A percentile compares a stretch with the other conserved stretches of the same genome.
These are phyloP conservation scores for Globisporangium sylvaticum DNA, from an alignment of 352 stramenopile genomes.

Conservation along the genomic window DNA sequence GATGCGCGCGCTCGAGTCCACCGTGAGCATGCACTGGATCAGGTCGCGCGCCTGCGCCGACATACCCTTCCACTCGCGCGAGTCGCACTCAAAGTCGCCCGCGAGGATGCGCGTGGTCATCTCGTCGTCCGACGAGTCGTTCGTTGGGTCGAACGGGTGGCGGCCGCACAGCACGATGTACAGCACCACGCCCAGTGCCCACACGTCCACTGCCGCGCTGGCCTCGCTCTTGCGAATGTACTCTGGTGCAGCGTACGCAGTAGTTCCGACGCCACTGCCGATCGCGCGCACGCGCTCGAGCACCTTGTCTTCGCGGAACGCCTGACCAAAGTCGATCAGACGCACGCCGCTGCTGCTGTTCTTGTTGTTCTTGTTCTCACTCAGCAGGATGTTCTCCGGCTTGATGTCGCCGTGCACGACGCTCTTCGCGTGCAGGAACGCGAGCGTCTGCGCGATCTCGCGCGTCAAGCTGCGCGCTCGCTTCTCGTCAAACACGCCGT, in stretches of 20 bases:
- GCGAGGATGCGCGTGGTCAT: constrained; percentile 34
- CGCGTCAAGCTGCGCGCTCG: constrained; percentile 28
- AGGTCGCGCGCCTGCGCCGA: constrained; percentile 39
- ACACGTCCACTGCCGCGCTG: constrained; percentile 47
- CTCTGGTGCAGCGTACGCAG: constrained; percentile 41
- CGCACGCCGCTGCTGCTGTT: constrained; percentile 28
- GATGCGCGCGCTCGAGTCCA: constrained; percentile 39
- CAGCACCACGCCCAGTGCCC: constrained; percentile 53
- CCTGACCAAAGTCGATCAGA: constrained; percentile 82
- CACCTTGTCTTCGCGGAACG: constrained; percentile 29
- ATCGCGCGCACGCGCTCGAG: constrained; percentile 4
- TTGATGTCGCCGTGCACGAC: constrained; percentile 82
- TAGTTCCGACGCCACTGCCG: constrained; percentile 26
- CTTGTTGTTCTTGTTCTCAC: constrained; percentile 16
- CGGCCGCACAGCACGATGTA: constrained; percentile 48
- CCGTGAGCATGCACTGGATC: constrained; percentile 35
- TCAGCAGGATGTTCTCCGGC: constrained; percentile 76
- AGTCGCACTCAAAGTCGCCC: constrained; percentile 34
- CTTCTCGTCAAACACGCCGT: constrained; percentile 38
- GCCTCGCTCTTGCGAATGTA: constrained; percentile 25
- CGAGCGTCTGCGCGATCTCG: constrained; percentile 34
- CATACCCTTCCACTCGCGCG: constrained; percentile 31
- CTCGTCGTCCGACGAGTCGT: constrained; percentile 39
- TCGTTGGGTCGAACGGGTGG: constrained; percentile 57
- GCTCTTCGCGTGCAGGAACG: constrained; percentile 72